These are phyloP conservation scores for Carpinus fangiana DNA, from an alignment of 306 rosid genomes.

Conservation along the genomic window DNA sequence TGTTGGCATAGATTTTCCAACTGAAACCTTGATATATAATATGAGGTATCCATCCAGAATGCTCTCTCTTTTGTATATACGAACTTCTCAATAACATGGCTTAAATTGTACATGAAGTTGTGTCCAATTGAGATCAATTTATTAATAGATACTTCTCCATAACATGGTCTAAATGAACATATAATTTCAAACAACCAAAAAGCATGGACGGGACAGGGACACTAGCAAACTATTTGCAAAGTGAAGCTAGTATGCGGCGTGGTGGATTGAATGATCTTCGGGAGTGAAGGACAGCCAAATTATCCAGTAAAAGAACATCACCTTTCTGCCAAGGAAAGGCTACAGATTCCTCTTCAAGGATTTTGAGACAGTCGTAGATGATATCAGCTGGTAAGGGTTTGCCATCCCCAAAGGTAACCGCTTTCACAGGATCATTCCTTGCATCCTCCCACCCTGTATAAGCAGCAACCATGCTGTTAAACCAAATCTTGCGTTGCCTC, in stretches of 20 bases:
- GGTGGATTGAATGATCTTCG: constrained; percentile 70
- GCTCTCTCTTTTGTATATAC: not conserved
- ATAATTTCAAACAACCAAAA: not conserved
- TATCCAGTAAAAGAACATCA: constrained; percentile 72
- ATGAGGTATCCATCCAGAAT: too few relatives aligned
- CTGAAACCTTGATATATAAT: not conserved
- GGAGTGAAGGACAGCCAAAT: constrained; percentile 84
- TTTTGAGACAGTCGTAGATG: constrained; percentile 58
- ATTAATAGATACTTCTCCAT: not conserved
- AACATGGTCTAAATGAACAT: not conserved
- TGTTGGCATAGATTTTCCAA: not conserved
- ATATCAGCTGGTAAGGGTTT: constrained; percentile 60
- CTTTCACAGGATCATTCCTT: constrained; percentile 69
- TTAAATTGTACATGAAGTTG: not conserved
- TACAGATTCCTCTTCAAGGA: constrained; percentile 74
- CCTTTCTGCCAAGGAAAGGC: constrained; percentile 70
- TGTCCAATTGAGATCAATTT: not conserved
- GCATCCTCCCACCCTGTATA: constrained; percentile 61
- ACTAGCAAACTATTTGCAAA: constrained; percentile 33
- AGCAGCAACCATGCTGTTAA: constrained; percentile 92
- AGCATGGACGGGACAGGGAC: not conserved
- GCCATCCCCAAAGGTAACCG: constrained; percentile 82
- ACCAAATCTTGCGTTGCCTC: constrained; percentile 74
- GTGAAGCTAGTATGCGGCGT: constrained; percentile 61
- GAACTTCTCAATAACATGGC: not conserved